These are phyloP conservation scores for Podospora comata DNA, from an alignment of 495 filamentous ascomycete genomes.

Conservation along the genomic window DNA sequence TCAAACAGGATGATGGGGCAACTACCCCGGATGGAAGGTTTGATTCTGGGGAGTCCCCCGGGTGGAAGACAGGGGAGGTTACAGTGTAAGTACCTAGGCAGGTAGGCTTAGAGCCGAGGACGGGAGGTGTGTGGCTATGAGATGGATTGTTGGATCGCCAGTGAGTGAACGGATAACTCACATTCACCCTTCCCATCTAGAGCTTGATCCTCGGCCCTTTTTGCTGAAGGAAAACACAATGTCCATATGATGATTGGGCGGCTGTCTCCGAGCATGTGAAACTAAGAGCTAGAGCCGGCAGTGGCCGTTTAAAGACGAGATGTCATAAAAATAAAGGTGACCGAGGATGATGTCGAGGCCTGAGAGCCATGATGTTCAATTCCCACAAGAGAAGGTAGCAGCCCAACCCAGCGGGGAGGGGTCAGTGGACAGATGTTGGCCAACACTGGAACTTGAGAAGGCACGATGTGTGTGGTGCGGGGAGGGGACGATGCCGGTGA, in stretches of 20 bases:
- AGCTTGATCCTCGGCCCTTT: neutral
- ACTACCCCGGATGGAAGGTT: conserved; percentile 7
- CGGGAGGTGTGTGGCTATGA: conserved; percentile 14
- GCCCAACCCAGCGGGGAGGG: neutral
- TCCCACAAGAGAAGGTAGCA: neutral
- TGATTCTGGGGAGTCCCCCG: neutral
- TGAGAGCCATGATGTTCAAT: neutral
- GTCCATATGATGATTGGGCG: no score
- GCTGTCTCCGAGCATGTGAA: no score
- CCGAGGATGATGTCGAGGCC: neutral
- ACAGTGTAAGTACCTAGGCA: neutral
- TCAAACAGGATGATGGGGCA: conserved; percentile 14
- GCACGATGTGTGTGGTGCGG: conserved; percentile 7
- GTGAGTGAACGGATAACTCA: conserved; percentile 18
- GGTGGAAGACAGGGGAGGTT: conserved; percentile 4
- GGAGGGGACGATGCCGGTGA: conserved; percentile 6
- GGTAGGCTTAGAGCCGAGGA: conserved; percentile 9
- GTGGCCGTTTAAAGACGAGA: neutral
- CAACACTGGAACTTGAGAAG: neutral
- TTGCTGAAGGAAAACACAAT: neutral
- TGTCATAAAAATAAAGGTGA: neutral
- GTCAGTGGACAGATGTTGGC: neutral
- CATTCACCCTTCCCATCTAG: conserved; percentile 9
- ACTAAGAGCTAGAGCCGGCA: no score
- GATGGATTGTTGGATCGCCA: neutral